Conservation (phyloP, 108 stramenopile species). For the Nitzschia putrida region DNA sequence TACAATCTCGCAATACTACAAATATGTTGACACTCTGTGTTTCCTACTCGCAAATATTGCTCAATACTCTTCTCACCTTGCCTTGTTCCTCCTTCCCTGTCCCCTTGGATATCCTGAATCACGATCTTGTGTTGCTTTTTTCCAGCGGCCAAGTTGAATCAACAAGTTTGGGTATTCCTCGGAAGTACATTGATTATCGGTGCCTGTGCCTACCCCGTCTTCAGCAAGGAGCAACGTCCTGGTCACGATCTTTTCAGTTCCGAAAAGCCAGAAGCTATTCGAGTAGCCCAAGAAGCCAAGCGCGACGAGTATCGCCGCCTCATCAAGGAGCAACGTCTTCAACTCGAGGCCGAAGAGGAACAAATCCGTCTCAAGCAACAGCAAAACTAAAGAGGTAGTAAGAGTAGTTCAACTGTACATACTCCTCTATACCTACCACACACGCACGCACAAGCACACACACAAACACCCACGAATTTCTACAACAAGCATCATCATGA, state of each 20-base stretch:
- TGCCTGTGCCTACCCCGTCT: slow-evolving; percentile 68
- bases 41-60: no score
- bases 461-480: not conserved
- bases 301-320: slow-evolving; percentile 41
- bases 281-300: slow-evolving; percentile 52
- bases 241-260: slow-evolving; percentile 82
- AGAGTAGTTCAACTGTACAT: not conserved
- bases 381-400: slow-evolving; percentile 6
- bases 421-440: not conserved
- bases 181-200: slow-evolving; percentile 61
- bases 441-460: not conserved
- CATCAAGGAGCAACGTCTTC: slow-evolving; percentile 36
- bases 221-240: slow-evolving; percentile 55
- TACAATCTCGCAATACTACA: no score
- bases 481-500: no score
- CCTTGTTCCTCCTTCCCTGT: no score
- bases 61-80: no score
- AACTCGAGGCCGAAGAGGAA: slow-evolving; percentile 27
- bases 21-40: no score
- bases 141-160: slow-evolving; percentile 5
- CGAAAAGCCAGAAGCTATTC: slow-evolving; percentile 76
- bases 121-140: not conserved
- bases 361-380: slow-evolving; percentile 3
- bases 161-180: slow-evolving; percentile 52
- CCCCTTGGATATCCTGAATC: no score